Evolutionary conservation across 176 grass and related monocot species (phyloP), one percentile per base, ranked within the genome.

Genomic region (Neostapfia colusana): DNA sequence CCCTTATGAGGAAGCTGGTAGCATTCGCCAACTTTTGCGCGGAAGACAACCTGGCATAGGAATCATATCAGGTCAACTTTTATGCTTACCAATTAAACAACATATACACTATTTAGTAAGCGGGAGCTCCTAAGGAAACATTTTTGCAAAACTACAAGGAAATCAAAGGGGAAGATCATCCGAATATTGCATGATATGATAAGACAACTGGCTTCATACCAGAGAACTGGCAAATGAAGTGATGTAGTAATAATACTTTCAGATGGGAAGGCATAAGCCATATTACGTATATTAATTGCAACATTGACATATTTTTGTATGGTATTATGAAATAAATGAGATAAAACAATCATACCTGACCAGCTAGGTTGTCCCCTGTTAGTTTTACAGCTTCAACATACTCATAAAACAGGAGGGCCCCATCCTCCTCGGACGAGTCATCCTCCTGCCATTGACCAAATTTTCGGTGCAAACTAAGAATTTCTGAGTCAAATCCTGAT

Each of bases 401-500:
- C 77, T 98, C 95, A 88, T 98, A 98, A 75, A 98, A 98, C 66
- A 92, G 80, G 75, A 98, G 84, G 68, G 92, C 75, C 42, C 10
- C 65, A 43, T 86, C 60, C 58, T 83, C 70, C 26, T 90, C 79
- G 78, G 74, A 68, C 27, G 69, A 70, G 82, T 80, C 34, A 61
- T 98, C 95, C 44, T 98, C 91, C 57, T 65, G 78, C 95, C 95
- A 98, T 56, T 94, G 89, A 81, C 95, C 95, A 77, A 92, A 98
- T 66, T 98, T 98, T 42, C 82, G 82, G 81, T 88, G 86, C 76
- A 98, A 91, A 88, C 84, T 85, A 70, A 98, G 85, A 58, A 92
- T 79, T 82, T 95, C 92, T 43, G 95, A 90, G 69, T 89, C 88
- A 69, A 92, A 80, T 67, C 91, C 95, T 84, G 88, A 89, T 41